Percentiles rank a stretch among this genome's conserved stretches.
These are phyloP conservation scores for Wickerhamomyces silvicola DNA, from an alignment of 805 yeast species.

Conservation along the genomic window DNA sequence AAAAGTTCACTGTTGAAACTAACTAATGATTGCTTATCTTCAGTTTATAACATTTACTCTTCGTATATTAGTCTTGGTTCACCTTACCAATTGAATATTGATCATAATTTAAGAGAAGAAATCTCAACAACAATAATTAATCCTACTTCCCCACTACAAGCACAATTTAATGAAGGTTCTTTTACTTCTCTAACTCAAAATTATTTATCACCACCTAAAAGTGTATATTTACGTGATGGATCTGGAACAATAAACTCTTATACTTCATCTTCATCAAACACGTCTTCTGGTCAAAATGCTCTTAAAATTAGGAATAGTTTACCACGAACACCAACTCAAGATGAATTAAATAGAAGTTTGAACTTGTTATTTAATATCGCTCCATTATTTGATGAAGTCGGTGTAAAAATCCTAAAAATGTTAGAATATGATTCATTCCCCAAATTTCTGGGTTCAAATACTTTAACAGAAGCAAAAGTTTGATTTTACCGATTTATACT, in stretches of 20 bases:
- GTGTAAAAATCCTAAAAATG: conserved; percentile 43
- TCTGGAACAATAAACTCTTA: too few species aligned
- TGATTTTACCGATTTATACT: too few species aligned
- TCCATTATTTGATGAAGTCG: conserved; percentile 43
- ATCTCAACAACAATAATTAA: conserved; percentile 35
- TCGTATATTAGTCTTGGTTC: conserved; percentile 61
- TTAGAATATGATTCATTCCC: conserved; percentile 73
- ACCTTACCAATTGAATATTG: conserved; percentile 65
- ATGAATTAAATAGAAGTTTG: conserved; percentile 28
- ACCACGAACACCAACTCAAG: conserved; percentile 27
- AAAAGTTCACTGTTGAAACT: conserved; percentile 30
- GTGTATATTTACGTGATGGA: neutral
- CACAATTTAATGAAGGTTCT: conserved; percentile 6
- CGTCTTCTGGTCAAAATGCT: too few species aligned
- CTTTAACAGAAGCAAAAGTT: conserved; percentile 29
- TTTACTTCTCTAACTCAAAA: neutral
- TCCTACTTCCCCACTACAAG: conserved; percentile 29
- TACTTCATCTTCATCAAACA: neutral
- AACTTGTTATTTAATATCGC: conserved; percentile 30
- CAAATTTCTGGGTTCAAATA: conserved; percentile 48
- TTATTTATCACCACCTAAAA: neutral
- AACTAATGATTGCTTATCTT: conserved; percentile 50
- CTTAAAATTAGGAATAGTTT: conserved; percentile 1
- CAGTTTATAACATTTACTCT: conserved; percentile 58
- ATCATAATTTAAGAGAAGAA: conserved; percentile 40